A percentile compares a stretch with the other conserved stretches of the same genome.
These are phyloP conservation scores for Pyrus hybrid DNA, from an alignment of 331 rosid genomes.

Conservation along the genomic window DNA sequence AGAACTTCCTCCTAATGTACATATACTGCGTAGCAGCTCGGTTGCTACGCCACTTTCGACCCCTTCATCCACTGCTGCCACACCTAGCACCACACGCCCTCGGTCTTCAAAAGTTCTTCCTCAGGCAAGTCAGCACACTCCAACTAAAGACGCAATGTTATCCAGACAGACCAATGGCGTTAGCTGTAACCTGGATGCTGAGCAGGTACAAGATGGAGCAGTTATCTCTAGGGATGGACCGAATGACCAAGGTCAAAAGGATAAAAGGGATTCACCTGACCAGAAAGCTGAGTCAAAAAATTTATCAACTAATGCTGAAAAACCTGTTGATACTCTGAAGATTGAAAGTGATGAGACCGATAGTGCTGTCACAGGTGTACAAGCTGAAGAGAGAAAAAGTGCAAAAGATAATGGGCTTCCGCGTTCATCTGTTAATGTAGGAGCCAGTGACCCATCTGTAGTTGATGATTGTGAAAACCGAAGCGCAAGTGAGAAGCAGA, in stretches of 20 bases:
- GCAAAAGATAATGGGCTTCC: slow-evolving; percentile 7
- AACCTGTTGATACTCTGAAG: slow-evolving; percentile 4
- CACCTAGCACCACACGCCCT: slow-evolving; percentile 7
- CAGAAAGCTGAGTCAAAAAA: slow-evolving; percentile 6
- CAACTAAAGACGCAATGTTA: neutral
- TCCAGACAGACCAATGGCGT: slow-evolving; percentile 27
- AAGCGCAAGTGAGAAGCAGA: slow-evolving; percentile 18
- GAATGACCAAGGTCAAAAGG: slow-evolving; percentile 5
- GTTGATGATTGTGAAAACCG: slow-evolving; percentile 17
- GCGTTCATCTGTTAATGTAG: neutral
- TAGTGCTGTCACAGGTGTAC: slow-evolving; percentile 1
- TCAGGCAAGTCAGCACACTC: slow-evolving; percentile 7
- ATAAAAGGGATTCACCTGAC: slow-evolving; percentile 16
- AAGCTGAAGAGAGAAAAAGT: slow-evolving; percentile 14
- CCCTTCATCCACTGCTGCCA: slow-evolving; percentile 2
- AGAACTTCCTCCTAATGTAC: slow-evolving; percentile 30
- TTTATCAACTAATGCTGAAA: slow-evolving; percentile 10
- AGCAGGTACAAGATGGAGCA: slow-evolving; percentile 20
- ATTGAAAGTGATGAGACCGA: slow-evolving; percentile 4
- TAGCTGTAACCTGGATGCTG: slow-evolving; percentile 12
- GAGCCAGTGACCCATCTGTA: neutral
- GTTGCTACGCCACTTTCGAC: slow-evolving; percentile 7
- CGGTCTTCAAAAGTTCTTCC: slow-evolving; percentile 11
- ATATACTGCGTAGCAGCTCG: neutral
- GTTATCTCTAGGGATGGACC: neutral